phyloP scores from a whole-genome alignment of 495 filamentous ascomycete species.

The Filosporella fistucella region DNA sequence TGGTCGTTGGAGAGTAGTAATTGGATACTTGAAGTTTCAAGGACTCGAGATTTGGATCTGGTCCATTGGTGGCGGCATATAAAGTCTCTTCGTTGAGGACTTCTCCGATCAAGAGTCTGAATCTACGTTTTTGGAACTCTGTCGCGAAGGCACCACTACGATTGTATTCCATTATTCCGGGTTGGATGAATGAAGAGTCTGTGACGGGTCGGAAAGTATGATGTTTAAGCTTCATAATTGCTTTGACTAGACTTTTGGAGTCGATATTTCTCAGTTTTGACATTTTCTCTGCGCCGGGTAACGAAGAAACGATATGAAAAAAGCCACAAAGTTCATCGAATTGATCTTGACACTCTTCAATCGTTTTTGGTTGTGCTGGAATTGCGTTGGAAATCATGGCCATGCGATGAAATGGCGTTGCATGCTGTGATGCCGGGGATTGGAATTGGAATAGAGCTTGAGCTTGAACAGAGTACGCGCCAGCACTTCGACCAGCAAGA shows the following conservation, averaged over 20 bases:
- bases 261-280: slow-evolving; percentile 1
- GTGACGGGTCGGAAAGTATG: slow-evolving; percentile 4
- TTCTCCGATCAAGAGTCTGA: slow-evolving; percentile 1
- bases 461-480: slow-evolving; percentile 16
- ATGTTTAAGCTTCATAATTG: slow-evolving; percentile 2
- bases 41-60: slow-evolving; percentile 2
- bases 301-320: not conserved
- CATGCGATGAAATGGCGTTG: not conserved
- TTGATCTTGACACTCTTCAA: not conserved
- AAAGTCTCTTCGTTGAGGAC: slow-evolving; percentile 5
- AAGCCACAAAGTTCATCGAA: slow-evolving; percentile 6
- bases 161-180: not conserved
- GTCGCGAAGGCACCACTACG: slow-evolving; percentile 1
- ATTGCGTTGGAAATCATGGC: slow-evolving; percentile 7
- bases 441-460: not conserved
- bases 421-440: not conserved
- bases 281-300: not conserved
- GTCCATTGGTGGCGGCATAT: slow-evolving; percentile 2
- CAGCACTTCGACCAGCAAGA: slow-evolving; percentile 45
- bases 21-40: not conserved
- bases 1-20: slow-evolving; percentile 5
- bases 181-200: not conserved
- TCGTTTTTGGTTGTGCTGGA: slow-evolving; percentile 1
- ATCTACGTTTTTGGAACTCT: slow-evolving; percentile 2
- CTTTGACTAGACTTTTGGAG: not conserved